Conservation (phyloP, 2,329 filamentous ascomycete genomes). For the Cladorrhinum sp. region DNA sequence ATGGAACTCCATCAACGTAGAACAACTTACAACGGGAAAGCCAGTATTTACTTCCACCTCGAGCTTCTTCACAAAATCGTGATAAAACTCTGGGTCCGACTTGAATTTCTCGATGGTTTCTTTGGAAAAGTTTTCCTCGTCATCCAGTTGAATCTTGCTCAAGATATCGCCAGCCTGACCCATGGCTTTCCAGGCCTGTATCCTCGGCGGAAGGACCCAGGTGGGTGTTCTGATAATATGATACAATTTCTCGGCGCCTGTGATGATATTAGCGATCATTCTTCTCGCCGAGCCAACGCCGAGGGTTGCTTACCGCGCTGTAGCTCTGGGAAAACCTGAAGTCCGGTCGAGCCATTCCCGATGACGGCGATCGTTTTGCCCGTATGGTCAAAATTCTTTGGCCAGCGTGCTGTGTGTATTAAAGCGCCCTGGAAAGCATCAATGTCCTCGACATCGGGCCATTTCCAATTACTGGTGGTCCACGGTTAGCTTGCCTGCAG, state of each 20-base stretch:
- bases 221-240: slow-evolving; percentile 42
- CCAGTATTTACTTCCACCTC: slow-evolving; percentile 44
- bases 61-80: slow-evolving; percentile 44
- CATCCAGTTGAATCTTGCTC: slow-evolving; percentile 40
- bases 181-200: slow-evolving; percentile 38
- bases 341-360: slow-evolving; percentile 53
- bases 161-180: slow-evolving; percentile 38
- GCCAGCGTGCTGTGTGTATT: slow-evolving; percentile 55
- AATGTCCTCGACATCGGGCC: slow-evolving; percentile 48
- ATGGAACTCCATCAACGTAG: neutral
- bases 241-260: slow-evolving; percentile 36
- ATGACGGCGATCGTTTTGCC: slow-evolving; percentile 55
- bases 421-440: slow-evolving; percentile 46
- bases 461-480: slow-evolving; percentile 46
- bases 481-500: slow-evolving; percentile 4
- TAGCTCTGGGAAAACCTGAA: slow-evolving; percentile 53
- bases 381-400: slow-evolving; percentile 45
- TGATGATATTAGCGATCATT: slow-evolving; percentile 15
- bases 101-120: slow-evolving; percentile 48
- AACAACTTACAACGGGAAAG: slow-evolving; percentile 40
- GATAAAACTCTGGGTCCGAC: slow-evolving; percentile 44
- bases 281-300: neutral
- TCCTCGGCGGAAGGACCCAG: slow-evolving; percentile 39
- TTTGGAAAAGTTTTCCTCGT: slow-evolving; percentile 41
- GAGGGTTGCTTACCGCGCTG: slow-evolving; percentile 36